Evolutionary conservation across 495 filamentous ascomycete genomes (phyloP).

Genomic region (Evernia prunastri): DNA sequence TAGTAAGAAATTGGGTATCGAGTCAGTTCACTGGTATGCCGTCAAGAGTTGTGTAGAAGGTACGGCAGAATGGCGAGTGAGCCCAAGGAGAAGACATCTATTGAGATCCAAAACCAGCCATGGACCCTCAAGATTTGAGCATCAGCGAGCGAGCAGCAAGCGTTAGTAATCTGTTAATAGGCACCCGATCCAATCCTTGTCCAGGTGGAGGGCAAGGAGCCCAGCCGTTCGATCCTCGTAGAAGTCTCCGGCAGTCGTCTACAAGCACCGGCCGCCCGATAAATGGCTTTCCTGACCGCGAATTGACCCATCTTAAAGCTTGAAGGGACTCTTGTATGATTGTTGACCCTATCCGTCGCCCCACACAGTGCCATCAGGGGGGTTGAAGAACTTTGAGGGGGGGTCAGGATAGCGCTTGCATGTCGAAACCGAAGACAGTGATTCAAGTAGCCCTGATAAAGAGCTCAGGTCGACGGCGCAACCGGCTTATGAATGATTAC

Average conservation of each 20-base stretch:
- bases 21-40: constrained; percentile 28
- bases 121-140: constrained; percentile 31
- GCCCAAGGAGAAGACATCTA: constrained; percentile 18
- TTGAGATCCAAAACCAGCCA: constrained; percentile 15
- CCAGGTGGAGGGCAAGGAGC: not conserved
- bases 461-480: not conserved
- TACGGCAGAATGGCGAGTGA: constrained; percentile 14
- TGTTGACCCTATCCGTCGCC: not conserved
- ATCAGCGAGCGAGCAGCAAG: constrained; percentile 68
- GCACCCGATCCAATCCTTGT: not conserved
- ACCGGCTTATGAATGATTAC: not conserved
- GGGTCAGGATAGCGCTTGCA: not conserved
- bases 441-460: not conserved
- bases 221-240: not conserved
- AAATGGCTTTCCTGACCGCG: not conserved
- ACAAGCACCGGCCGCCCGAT: not conserved
- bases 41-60: constrained; percentile 17
- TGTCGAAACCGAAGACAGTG: not conserved
- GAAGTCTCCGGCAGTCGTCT: not conserved
- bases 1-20: constrained; percentile 30
- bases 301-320: not conserved
- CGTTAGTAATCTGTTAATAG: constrained; percentile 40
- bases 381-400: too few species aligned
- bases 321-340: not conserved
- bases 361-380: not conserved